These are phyloP conservation scores for Camellia sinensis DNA, from an alignment of 148 eudicot genomes.

Conservation along the genomic window DNA sequence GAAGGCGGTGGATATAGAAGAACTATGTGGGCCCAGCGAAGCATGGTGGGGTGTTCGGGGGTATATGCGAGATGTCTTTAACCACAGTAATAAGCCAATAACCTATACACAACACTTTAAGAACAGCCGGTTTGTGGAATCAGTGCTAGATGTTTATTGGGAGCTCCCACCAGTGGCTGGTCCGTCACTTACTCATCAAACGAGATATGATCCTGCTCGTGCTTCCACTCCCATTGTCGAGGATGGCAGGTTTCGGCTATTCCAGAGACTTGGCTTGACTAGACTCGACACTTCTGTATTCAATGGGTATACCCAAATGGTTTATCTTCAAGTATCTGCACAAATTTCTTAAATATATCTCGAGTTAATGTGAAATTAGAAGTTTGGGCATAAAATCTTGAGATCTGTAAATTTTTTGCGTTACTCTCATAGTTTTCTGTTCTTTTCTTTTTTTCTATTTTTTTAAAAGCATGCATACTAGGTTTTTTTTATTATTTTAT, in stretches of 20 bases:
- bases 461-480: neutral
- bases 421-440: neutral
- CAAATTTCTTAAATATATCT: conserved; percentile 31
- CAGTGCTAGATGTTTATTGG: conserved; percentile 86
- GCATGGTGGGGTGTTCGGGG: conserved; percentile 99
- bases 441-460: neutral
- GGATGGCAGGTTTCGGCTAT: conserved; percentile 84
- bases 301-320: conserved; percentile 98
- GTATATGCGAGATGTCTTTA: conserved; percentile 81
- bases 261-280: conserved; percentile 68
- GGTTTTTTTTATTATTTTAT: neutral
- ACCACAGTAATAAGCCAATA: conserved; percentile 86
- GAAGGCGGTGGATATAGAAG: conserved; percentile 73
- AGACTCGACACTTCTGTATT: conserved; percentile 69
- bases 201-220: conserved; percentile 95
- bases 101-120: conserved; percentile 63
- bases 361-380: conserved; percentile 7
- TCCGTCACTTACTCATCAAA: conserved; percentile 93
- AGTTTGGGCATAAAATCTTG: neutral
- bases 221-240: conserved; percentile 70
- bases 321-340: conserved; percentile 74
- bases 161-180: conserved; percentile 97
- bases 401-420: conserved; percentile 18
- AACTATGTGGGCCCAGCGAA: conserved; percentile 86
- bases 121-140: conserved; percentile 90